Base-by-base conservation (phyloP, 352 stramenopile species). In the Phytophthora boehmeriae region DNA sequence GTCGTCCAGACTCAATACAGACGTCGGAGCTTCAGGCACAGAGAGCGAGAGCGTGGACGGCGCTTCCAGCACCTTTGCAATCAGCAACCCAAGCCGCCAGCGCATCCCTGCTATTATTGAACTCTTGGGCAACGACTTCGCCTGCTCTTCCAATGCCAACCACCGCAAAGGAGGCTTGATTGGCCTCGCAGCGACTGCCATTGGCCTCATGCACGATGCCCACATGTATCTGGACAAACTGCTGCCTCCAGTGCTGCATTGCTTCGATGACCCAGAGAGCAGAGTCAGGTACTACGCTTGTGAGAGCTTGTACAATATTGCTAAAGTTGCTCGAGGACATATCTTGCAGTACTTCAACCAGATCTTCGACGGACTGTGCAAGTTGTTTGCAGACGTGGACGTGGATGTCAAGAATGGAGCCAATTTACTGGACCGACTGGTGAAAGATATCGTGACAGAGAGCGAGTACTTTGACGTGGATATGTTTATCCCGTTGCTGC, bases 291-390 rank as follows among this genome's bases (percentile, higher is more conserved):
- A 99, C 78, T 99, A 99, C 73, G 97, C 98, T 4, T 99, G 97
- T 71, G 98, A 99, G 75, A 96, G 86, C 44, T 78, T 99, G 30
- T 99, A 99, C 85, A 99, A 99, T 78, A 99, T 99, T 71, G 96
- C 96, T 35, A 99, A 99, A 73, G 90, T 97, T 45, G 96, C 97
- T 8, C 76, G 97, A 13, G 88, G 92, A 14, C 81, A 93, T 50
- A 98, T 99, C 34, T 73, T 99, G 32, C 71, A 86, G 54, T 99
- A 99, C 73, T 99, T 99, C 67, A 99, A 99, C 80, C 92, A 98
- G 73, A 99, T 99, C 62, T 99, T 99, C 68, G 97, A 99, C 68
- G 97, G 97, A 0, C 69, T 94, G 19, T 94, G 86, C 71, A 92
- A 94, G 75, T 76, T 99, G 4, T 99, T 99, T 75, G 97, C 97